phyloP scores from a whole-genome alignment of 148 eudicot species.

The Vaccinium corymbosum region DNA sequence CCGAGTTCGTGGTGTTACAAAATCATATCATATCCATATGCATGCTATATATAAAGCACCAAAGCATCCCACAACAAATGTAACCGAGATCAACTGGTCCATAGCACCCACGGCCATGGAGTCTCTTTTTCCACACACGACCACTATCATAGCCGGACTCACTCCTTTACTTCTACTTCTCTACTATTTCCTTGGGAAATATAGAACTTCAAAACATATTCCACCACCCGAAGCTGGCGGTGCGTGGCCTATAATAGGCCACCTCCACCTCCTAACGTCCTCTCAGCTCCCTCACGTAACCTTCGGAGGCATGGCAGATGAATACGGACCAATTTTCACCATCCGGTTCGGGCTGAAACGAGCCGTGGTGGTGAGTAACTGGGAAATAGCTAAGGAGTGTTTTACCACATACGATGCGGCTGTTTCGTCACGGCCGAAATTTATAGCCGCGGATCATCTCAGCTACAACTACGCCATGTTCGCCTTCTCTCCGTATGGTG shows the following conservation, averaged over 20 bases:
- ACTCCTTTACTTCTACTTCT: background rate
- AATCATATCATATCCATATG: too few relatives aligned
- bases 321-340: constrained; percentile 13
- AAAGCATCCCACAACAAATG: too few relatives aligned
- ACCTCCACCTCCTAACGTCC: background rate
- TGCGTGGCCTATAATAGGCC: constrained; percentile 4
- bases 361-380: constrained; percentile 6
- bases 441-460: background rate
- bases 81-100: background rate
- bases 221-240: background rate
- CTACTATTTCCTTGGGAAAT: background rate
- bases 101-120: background rate
- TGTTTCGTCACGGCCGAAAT: background rate
- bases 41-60: too few relatives aligned
- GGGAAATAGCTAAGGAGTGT: constrained; percentile 12
- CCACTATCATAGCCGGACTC: background rate
- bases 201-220: background rate
- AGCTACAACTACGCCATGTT: constrained; percentile 6
- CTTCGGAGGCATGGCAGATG: background rate
- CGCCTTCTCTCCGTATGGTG: background rate
- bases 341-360: background rate
- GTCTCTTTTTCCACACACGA: background rate
- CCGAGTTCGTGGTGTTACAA: too few relatives aligned
- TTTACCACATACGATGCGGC: constrained; percentile 7
- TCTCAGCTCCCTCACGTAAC: background rate